phyloP scores from a whole-genome alignment of 2,329 filamentous ascomycete species.

The Botrytis medusae region DNA sequence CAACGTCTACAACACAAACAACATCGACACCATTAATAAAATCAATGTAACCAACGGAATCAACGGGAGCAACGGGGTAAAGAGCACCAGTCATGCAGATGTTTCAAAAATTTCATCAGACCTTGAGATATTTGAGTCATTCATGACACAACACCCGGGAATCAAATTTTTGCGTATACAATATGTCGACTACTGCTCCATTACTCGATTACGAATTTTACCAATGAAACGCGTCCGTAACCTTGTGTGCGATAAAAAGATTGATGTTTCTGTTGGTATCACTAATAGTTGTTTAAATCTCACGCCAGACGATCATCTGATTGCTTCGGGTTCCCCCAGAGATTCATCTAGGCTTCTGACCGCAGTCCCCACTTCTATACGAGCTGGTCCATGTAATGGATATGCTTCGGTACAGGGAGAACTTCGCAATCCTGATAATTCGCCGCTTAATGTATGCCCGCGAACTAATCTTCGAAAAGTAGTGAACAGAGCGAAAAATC shows the following conservation, averaged over 20 bases:
- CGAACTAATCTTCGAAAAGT: conserved; percentile 60
- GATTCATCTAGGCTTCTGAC: conserved; percentile 68
- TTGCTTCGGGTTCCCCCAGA: conserved; percentile 53
- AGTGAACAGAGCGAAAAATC: conserved; percentile 50
- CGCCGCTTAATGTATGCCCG: conserved; percentile 58
- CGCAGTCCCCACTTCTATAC: conserved; percentile 65
- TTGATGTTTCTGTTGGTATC: conserved; percentile 51
- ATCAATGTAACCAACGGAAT: neutral
- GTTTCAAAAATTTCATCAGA: conserved; percentile 21
- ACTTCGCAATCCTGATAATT: conserved; percentile 59
- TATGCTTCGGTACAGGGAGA: conserved; percentile 67
- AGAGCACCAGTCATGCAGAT: neutral
- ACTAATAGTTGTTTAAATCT: conserved; percentile 64
- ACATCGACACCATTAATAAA: neutral
- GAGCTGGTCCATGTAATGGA: conserved; percentile 55
- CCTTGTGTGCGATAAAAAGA: conserved; percentile 43
- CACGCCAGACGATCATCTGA: conserved; percentile 63
- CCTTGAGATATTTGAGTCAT: conserved; percentile 39
- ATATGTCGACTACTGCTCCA: conserved; percentile 78
- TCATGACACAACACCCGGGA: conserved; percentile 50
- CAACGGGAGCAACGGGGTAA: neutral
- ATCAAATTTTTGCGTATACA: conserved; percentile 70
- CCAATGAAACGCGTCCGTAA: conserved; percentile 59
- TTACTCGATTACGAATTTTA: conserved; percentile 63
- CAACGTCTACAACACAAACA: neutral